Conservation (phyloP, 495 filamentous ascomycete species). For the Aspergillus cavernicola region DNA sequence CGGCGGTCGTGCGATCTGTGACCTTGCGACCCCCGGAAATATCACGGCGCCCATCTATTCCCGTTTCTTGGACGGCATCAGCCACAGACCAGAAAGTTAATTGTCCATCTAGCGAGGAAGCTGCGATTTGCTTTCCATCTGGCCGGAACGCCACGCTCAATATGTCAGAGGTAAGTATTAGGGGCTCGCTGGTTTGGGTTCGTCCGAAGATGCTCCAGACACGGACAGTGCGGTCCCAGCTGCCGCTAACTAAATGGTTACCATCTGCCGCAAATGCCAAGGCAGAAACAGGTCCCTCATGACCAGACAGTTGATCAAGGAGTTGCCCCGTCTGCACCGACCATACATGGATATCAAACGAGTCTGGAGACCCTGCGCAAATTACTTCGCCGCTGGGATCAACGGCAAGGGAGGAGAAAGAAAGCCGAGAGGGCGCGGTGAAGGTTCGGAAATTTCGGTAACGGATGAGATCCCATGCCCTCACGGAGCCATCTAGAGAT, state of each 20-base stretch:
- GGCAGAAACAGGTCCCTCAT: constrained; percentile 87
- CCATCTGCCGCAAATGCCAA: constrained; percentile 87
- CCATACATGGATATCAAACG: constrained; percentile 97
- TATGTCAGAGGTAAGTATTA: constrained; percentile 86
- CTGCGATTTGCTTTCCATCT: constrained; percentile 85
- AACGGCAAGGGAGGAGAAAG: constrained; percentile 91
- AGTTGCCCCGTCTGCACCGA: constrained; percentile 96
- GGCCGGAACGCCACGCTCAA: constrained; percentile 83
- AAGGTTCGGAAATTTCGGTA: constrained; percentile 98
- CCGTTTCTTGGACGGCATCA: constrained; percentile 76
- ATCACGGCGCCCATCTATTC: constrained; percentile 84
- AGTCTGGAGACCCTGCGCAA: constrained; percentile 90
- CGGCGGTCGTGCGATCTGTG: constrained; percentile 82
- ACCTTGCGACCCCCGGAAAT: constrained; percentile 88
- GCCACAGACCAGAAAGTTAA: constrained; percentile 91
- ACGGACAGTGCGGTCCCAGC: constrained; percentile 92
- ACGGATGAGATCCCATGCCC: constrained; percentile 94
- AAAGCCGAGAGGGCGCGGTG: constrained; percentile 83
- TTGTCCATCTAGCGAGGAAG: constrained; percentile 90
- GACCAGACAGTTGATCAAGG: constrained; percentile 83
- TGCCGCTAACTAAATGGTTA: constrained; percentile 76
- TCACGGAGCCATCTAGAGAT: constrained; percentile 85
- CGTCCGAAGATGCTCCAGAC: constrained; percentile 93
- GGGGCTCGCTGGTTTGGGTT: constrained; percentile 89
- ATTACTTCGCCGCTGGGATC: constrained; percentile 95